phyloP scores from a whole-genome alignment of 805 yeast species.

The Saccharomycopsis selenospora region DNA sequence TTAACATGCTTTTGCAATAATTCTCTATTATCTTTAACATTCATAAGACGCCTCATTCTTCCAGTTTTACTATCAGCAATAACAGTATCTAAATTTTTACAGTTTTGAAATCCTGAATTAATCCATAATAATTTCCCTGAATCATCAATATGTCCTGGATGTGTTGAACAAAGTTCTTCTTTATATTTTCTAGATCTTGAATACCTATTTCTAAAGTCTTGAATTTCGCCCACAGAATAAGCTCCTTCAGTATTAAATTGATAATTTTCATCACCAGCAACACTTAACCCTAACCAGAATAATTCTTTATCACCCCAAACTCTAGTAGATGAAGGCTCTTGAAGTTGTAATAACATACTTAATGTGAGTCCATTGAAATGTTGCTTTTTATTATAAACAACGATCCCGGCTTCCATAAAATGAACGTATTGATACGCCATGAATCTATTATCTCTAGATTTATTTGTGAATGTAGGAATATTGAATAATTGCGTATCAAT shows the following conservation, averaged over 20 bases:
- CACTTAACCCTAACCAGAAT: conserved; percentile 59
- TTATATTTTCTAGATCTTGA: conserved; percentile 1
- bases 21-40: neutral
- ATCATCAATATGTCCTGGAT: conserved; percentile 47
- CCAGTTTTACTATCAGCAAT: conserved; percentile 30
- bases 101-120: conserved; percentile 60
- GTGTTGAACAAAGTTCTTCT: conserved; percentile 49
- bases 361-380: conserved; percentile 45
- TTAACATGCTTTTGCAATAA: conserved; percentile 8
- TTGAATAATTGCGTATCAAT: conserved; percentile 34
- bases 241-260: conserved; percentile 45
- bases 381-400: conserved; percentile 30
- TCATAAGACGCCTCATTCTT: conserved; percentile 27
- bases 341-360: conserved; percentile 35
- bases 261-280: conserved; percentile 50
- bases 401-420: conserved; percentile 43
- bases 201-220: neutral
- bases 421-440: conserved; percentile 36
- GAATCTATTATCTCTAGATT: conserved; percentile 35
- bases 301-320: conserved; percentile 70
- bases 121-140: conserved; percentile 43
- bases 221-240: conserved; percentile 43
- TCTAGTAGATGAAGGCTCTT: conserved; percentile 33
- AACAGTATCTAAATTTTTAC: conserved; percentile 38
- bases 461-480: conserved; percentile 30